Evolutionary conservation across 805 yeast genomes (phyloP).

Genomic region (Yamadazyma endophytica): DNA sequence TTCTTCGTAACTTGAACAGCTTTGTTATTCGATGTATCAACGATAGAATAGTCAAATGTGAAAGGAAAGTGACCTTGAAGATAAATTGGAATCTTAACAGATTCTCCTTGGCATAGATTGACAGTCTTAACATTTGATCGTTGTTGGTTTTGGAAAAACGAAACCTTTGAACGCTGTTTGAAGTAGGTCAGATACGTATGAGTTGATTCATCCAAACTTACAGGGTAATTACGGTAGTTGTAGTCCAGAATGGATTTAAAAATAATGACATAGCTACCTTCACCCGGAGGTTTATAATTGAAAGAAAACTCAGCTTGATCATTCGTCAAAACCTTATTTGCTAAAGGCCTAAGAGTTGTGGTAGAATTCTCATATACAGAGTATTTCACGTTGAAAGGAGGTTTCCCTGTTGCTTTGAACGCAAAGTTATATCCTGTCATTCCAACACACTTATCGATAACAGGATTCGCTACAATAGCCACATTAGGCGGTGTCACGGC

Average conservation of each 20-base stretch:
- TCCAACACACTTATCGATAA: conserved; percentile 87
- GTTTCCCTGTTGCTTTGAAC: conserved; percentile 72
- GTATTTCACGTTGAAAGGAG: conserved; percentile 73
- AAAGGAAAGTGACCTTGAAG: conserved; percentile 83
- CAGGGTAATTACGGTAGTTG: conserved; percentile 49
- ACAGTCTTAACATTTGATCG: conserved; percentile 15
- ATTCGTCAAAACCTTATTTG: conserved; percentile 26
- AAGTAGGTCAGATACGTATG: conserved; percentile 65
- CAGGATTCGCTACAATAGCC: conserved; percentile 48
- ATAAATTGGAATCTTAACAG: conserved; percentile 43
- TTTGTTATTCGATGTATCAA: conserved; percentile 34
- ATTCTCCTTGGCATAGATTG: conserved; percentile 27
- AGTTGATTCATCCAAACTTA: conserved; percentile 26
- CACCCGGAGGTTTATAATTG: conserved; percentile 70
- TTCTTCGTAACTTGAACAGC: conserved; percentile 1
- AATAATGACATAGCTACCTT: conserved; percentile 76
- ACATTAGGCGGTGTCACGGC: conserved; percentile 39
- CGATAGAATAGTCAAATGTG: conserved; percentile 60
- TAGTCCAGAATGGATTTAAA: conserved; percentile 60
- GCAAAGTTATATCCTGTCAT: conserved; percentile 72
- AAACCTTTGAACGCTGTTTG: conserved; percentile 57
- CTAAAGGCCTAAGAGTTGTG: conserved; percentile 26
- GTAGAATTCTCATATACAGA: conserved; percentile 46
- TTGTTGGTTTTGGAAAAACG: conserved; percentile 19
- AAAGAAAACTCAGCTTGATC: conserved; percentile 27